phyloP scores from a whole-genome alignment of 2,329 filamentous ascomycete genomes.

The Pseudocercospora fijiensis region DNA sequence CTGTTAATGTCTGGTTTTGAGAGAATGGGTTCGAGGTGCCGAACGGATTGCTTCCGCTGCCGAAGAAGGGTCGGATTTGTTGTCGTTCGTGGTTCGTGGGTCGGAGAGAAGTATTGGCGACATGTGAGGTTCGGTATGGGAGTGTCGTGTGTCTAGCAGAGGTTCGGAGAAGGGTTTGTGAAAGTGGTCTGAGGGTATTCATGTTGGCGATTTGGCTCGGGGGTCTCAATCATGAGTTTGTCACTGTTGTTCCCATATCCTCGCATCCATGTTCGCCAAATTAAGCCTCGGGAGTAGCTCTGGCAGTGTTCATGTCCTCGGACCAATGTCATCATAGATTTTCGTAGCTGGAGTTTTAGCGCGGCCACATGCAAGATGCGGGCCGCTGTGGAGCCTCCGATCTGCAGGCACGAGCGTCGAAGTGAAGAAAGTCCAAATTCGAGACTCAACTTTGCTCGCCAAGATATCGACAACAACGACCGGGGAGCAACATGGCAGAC shows the following conservation, averaged over 20 bases:
- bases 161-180: constrained; percentile 25
- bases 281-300: not conserved
- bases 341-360: constrained; percentile 9
- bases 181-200: constrained; percentile 32
- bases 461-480: constrained; percentile 23
- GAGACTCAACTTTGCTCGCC: constrained; percentile 17
- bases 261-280: not conserved
- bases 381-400: constrained; percentile 8
- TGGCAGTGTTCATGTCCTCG: not conserved
- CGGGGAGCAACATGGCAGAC: constrained; percentile 21
- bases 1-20: constrained; percentile 70
- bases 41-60: constrained; percentile 12
- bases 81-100: constrained; percentile 19
- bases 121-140: constrained; percentile 20
- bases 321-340: constrained; percentile 20
- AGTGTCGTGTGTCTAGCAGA: constrained; percentile 15
- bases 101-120: constrained; percentile 16
- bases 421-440: constrained; percentile 15
- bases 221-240: not conserved
- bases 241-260: not conserved
- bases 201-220: constrained; percentile 22
- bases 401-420: constrained; percentile 13
- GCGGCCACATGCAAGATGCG: constrained; percentile 7
- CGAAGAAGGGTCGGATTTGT: constrained; percentile 42
- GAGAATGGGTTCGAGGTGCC: constrained; percentile 46